Base-by-base conservation (phyloP, 73 alveolate species). In the Paramecium caudatum region DNA sequence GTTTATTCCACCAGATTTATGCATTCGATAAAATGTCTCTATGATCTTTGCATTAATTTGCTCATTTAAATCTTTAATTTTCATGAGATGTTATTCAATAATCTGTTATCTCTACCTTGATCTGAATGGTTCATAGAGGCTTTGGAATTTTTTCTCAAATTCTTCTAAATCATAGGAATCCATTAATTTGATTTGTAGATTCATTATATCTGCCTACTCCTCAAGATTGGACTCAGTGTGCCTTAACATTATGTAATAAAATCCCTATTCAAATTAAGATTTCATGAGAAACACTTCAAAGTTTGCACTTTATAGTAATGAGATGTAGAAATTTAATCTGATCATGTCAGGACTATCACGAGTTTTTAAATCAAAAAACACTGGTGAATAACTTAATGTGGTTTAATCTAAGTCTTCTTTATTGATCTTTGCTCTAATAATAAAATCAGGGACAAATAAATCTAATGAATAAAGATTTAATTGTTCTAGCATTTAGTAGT, bases 91-190 rank as follows among this genome's bases (percentile, higher is more conserved):
- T 32, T 62, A 41, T 12, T 62, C 87, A n/a, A 86, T 55, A 10
- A 86, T 63, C 43, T 86, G 36, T 65, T 86, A 46, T 86, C 85
- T 86, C 47, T 86, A 33, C 25, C 84, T 19, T 0, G 93, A 86
- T 23, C 93, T 49, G 25, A 86, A 86, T 1, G 93, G 93, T 34
- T 86, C 93, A 86, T 47, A 86, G 10, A 62, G 7, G 30, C 48
- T 63, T 9, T 43, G 48, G 15, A 49, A 39, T 3, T 47, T 80
- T 27, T 62, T 55, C 33, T 63, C 48, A 15, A 62, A 86, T 25
- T 70, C 80, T 39, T 86, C 93, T 13, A 62, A 86, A 86, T 86
- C 93, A 25, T 86, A 86, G 0, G 93, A 86, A 23, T 86, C 93
- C 50, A 86, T 86, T 47, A 86, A 63, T 15, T 86, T 86, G 61